Conservation (phyloP, 495 filamentous ascomycete species). For the Neurospora sp. region DNA sequence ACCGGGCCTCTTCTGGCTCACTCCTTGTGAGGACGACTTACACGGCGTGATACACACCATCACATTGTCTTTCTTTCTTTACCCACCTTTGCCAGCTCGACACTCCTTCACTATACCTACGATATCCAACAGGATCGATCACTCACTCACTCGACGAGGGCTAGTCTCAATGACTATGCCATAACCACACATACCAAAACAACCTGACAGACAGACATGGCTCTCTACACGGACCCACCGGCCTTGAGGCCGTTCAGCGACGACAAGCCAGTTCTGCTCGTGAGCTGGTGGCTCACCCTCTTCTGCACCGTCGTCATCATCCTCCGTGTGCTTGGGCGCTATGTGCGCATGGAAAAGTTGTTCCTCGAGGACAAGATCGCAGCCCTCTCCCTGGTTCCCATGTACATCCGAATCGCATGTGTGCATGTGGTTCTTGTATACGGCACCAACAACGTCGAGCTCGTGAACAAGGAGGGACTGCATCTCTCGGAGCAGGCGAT, state of each 20-base stretch:
- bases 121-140: background rate
- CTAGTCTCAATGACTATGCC: background rate
- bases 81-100: background rate
- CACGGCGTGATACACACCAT: background rate
- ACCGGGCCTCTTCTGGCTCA: background rate
- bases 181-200: background rate
- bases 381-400: constrained; percentile 63
- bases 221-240: constrained; percentile 50
- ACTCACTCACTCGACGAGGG: background rate
- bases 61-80: background rate
- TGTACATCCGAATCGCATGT: constrained; percentile 68
- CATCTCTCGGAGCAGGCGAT: constrained; percentile 34
- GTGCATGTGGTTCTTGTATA: constrained; percentile 74
- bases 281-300: constrained; percentile 84
- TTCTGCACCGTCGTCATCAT: constrained; percentile 74
- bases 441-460: constrained; percentile 79
- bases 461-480: constrained; percentile 15
- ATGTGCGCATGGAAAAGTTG: constrained; percentile 65
- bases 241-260: constrained; percentile 38
- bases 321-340: constrained; percentile 65
- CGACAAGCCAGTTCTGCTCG: constrained; percentile 68
- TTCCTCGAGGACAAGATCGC: constrained; percentile 84
- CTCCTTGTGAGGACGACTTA: background rate
- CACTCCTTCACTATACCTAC: background rate
- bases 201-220: constrained; percentile 17